These are phyloP conservation scores for Penicillium crustosum DNA, from an alignment of 2,329 filamentous ascomycete genomes.

Conservation along the genomic window DNA sequence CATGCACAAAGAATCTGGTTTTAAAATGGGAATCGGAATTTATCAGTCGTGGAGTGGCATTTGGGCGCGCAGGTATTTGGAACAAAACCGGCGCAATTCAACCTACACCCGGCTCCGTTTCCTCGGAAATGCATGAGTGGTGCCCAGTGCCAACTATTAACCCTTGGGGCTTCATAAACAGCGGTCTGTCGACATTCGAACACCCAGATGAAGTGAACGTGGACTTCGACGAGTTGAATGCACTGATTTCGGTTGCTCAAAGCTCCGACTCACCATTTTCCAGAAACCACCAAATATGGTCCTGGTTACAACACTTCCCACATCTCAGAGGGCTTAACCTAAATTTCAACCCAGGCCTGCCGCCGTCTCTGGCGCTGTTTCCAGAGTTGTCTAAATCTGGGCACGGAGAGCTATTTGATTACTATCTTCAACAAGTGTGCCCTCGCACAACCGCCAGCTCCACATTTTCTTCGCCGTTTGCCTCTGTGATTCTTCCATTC, in stretches of 20 bases:
- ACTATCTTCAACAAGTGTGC: slow-evolving; percentile 43
- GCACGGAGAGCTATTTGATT: slow-evolving; percentile 39
- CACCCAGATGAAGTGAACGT: slow-evolving; percentile 29
- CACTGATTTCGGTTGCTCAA: slow-evolving; percentile 11
- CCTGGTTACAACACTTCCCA: slow-evolving; percentile 5
- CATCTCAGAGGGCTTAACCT: slow-evolving; percentile 3
- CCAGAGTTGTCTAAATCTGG: slow-evolving; percentile 31
- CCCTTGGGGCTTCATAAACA: slow-evolving; percentile 37
- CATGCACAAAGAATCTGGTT: slow-evolving; percentile 39
- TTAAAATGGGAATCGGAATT: slow-evolving; percentile 45
- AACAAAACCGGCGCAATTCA: slow-evolving; percentile 30
- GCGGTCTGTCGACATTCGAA: slow-evolving; percentile 30
- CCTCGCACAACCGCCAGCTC: slow-evolving; percentile 43
- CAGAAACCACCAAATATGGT: slow-evolving; percentile 7
- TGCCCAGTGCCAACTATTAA: slow-evolving; percentile 28
- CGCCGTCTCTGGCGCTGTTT: slow-evolving; percentile 28
- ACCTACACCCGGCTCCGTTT: slow-evolving; percentile 19
- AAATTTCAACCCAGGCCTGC: slow-evolving; percentile 6
- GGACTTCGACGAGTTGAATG: slow-evolving; percentile 23
- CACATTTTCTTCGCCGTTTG: slow-evolving; percentile 39
- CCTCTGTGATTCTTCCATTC: slow-evolving; percentile 42
- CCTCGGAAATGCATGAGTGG: slow-evolving; percentile 28
- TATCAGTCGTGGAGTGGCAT: slow-evolving; percentile 42
- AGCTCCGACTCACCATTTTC: slow-evolving; percentile 3
- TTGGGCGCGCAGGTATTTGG: slow-evolving; percentile 47